Percentiles rank a stretch among this genome's conserved stretches.
Conservation (phyloP, 768 basidiomycete genomes). For the Pholiota conissans region DNA sequence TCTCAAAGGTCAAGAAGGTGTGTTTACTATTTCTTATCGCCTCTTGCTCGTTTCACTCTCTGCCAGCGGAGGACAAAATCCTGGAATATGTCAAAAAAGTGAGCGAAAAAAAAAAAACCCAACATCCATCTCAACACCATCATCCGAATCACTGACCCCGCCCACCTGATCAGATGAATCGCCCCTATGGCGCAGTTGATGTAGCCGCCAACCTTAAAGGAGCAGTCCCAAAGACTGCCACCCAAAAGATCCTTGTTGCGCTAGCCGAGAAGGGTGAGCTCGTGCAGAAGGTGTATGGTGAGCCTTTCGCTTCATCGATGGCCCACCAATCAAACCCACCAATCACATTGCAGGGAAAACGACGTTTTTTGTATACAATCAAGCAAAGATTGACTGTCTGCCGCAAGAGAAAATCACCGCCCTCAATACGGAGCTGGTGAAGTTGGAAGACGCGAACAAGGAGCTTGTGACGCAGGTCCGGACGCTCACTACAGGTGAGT, state of each 20-base stretch:
- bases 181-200: slow-evolving; percentile 93
- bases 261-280: slow-evolving; percentile 87
- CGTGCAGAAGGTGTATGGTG: slow-evolving; percentile 83
- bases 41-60: not conserved
- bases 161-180: slow-evolving; percentile 66
- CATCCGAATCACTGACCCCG: not conserved
- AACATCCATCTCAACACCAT: not conserved
- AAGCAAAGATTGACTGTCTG: slow-evolving; percentile 67
- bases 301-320: slow-evolving; percentile 12
- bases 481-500: slow-evolving; percentile 43
- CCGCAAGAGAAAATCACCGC: slow-evolving; percentile 58
- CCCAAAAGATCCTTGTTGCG: slow-evolving; percentile 79
- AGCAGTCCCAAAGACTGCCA: slow-evolving; percentile 78
- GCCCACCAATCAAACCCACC: slow-evolving; percentile 13
- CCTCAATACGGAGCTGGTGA: slow-evolving; percentile 60
- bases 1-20: slow-evolving; percentile 80
- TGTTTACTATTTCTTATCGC: not conserved
- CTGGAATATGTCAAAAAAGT: slow-evolving; percentile 81
- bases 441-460: slow-evolving; percentile 62
- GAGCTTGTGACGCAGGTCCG: slow-evolving; percentile 50
- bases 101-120: not conserved
- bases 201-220: slow-evolving; percentile 90
- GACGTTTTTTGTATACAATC: slow-evolving; percentile 85
- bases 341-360: slow-evolving; percentile 72
- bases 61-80: slow-evolving; percentile 69